Conservation (phyloP, 2,329 filamentous ascomycete species). For the Fusarium mundagurra region DNA sequence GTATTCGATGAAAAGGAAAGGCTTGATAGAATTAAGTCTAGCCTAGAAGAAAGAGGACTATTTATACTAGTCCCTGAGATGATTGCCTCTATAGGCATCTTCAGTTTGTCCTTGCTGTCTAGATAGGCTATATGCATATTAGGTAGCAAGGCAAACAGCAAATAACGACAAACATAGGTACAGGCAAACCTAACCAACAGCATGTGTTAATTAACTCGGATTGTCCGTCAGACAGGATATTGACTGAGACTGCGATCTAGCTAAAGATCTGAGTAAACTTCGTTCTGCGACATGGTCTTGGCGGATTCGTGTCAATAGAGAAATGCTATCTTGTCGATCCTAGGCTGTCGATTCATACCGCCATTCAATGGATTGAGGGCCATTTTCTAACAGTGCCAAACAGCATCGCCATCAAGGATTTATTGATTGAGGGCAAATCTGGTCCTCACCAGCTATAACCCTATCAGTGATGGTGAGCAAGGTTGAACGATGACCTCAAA, state of each 20-base stretch:
- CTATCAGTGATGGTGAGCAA: not conserved
- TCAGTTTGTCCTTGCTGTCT: too few species aligned
- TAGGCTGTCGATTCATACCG: not conserved
- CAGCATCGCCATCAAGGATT: not conserved
- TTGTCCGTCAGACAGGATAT: constrained; percentile 3
- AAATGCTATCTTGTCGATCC: not conserved
- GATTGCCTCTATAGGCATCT: too few species aligned
- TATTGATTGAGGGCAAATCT: not conserved
- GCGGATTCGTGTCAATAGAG: not conserved
- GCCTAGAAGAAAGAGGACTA: too few species aligned
- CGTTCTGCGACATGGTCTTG: not conserved
- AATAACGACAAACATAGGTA: too few species aligned
- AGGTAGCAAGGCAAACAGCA: too few species aligned
- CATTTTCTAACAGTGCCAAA: not conserved
- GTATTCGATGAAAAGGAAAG: too few species aligned
- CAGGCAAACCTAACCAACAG: too few species aligned
- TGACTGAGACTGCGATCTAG: not conserved
- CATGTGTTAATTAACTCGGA: constrained; percentile 2
- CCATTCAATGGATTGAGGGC: not conserved
- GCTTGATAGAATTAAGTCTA: too few species aligned
- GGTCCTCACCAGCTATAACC: not conserved
- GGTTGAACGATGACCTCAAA: not conserved
- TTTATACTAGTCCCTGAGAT: too few species aligned
- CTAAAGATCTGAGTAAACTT: not conserved
- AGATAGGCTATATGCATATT: too few species aligned